Base-by-base conservation (phyloP, 2,329 filamentous ascomycete species). In the Cryphonectria carpinicola region DNA sequence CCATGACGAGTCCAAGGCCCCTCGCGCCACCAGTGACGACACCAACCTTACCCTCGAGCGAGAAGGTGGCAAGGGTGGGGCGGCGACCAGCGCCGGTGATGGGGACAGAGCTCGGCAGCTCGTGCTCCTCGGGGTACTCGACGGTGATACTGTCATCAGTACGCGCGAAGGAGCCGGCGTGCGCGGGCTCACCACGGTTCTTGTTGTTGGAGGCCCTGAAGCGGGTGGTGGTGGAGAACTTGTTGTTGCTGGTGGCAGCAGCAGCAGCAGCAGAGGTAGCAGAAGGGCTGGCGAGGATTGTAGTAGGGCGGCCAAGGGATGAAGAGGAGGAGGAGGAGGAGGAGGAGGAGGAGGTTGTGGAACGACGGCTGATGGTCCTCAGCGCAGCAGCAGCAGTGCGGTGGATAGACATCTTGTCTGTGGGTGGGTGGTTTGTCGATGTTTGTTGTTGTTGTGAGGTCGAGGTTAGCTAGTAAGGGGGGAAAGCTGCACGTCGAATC, bases 1-100 rank as follows among this genome's bases (percentile, higher is more conserved):
- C 93, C 92, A 98, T 98, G 76, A 97, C 94, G 72, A 98, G 84
- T 54, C 95, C 95, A 70, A 98, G 82, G 10, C 95, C 95, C 78
- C 95, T 87, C 37, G 95, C 95, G 78, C 95, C 95, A 67, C 95
- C 95, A 0, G 95, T 98, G 54, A 98, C 92, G 56, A 98, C 85
- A 63, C 90, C 94, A 11, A 95, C 92, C 78, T 91, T 92, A 72
- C 90, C 92, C 79, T 97, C 92, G 46, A 98, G 88, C 11, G 94
- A 95, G 83, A 98, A 98, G 60, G 89, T 89, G 46, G 93, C 90
- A 39, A 98, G 87, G 0, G 94, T 97, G 37, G 94, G 91, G 84
- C 94, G 94, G 32, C 75, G 71, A 72, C 93, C 93, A 66, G 93
- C 88, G 65, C 93, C 93, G 74, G 90, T 87, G 10, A 95, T 89